Evolutionary conservation across 2,329 filamentous ascomycete species (phyloP).

Genomic region (Colletotrichum sp.): DNA sequence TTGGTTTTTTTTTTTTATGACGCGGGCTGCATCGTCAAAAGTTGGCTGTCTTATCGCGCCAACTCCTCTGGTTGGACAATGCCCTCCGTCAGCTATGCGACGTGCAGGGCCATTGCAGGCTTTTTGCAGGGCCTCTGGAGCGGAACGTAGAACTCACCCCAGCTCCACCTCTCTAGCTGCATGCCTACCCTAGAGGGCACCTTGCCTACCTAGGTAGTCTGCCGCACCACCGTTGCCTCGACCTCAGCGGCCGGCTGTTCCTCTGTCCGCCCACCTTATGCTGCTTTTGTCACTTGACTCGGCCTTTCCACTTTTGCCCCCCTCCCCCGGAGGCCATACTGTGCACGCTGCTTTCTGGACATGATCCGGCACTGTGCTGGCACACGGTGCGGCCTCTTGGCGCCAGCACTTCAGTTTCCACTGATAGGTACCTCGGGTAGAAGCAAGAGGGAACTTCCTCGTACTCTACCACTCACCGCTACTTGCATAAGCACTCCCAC

Average conservation of each 20-base stretch:
- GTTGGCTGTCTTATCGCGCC: constrained; percentile 14
- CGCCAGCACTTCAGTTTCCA: background rate
- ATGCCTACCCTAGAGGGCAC: background rate
- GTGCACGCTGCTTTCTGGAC: background rate
- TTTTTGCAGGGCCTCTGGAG: background rate
- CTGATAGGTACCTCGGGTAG: background rate
- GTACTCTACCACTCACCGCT: constrained; percentile 1
- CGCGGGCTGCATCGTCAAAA: constrained; percentile 15
- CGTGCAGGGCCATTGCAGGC: constrained; percentile 3
- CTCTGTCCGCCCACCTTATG: background rate
- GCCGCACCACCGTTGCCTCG: background rate
- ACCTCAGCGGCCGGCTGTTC: background rate
- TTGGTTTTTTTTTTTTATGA: constrained; percentile 4
- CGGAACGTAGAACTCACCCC: constrained; percentile 4
- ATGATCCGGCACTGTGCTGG: background rate
- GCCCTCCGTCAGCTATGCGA: background rate
- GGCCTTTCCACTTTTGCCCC: background rate
- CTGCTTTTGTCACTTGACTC: background rate
- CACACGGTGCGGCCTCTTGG: background rate
- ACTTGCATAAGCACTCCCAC: constrained; percentile 4
- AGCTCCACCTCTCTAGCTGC: background rate
- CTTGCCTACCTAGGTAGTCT: background rate
- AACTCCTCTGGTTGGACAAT: constrained; percentile 16
- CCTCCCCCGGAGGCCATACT: background rate
- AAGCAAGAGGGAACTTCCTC: background rate